phyloP scores from a whole-genome alignment of 2,329 filamentous ascomycete species.

The Didymella pomorum region DNA sequence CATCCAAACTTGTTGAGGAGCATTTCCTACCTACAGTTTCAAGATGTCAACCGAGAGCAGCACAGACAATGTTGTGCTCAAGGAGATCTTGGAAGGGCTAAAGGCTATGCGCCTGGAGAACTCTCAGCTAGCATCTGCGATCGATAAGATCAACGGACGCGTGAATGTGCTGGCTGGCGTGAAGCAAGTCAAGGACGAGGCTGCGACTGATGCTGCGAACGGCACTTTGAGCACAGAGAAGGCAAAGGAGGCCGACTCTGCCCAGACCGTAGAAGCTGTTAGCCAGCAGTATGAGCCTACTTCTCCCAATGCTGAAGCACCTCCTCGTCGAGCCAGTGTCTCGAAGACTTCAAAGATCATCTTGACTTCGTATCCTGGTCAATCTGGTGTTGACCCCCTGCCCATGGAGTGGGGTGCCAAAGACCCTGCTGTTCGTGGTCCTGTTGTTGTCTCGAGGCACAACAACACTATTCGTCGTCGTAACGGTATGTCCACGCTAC shows the following conservation, averaged over 20 bases:
- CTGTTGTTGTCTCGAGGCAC: conserved; percentile 84
- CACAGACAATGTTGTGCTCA: conserved; percentile 54
- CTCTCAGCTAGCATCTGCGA: conserved; percentile 61
- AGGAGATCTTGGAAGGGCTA: conserved; percentile 64
- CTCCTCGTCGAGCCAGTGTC: conserved; percentile 52
- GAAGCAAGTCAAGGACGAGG: conserved; percentile 64
- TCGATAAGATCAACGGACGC: conserved; percentile 68
- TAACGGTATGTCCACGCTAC: conserved; percentile 67
- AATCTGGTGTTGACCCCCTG: conserved; percentile 92
- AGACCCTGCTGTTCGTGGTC: conserved; percentile 78
- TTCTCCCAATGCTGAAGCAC: conserved; percentile 41
- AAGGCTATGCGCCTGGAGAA: conserved; percentile 66
- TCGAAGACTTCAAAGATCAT: conserved; percentile 68
- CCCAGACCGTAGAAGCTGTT: conserved; percentile 49
- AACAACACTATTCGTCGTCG: conserved; percentile 78
- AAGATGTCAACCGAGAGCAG: conserved; percentile 44
- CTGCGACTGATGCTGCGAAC: conserved; percentile 41
- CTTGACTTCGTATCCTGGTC: conserved; percentile 87
- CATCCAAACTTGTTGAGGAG: conserved; percentile 12
- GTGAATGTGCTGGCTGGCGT: conserved; percentile 68
- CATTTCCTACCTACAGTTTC: conserved; percentile 8
- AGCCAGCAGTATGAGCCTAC: conserved; percentile 52
- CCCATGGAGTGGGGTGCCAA: conserved; percentile 85
- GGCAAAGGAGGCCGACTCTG: conserved; percentile 45
- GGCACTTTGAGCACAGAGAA: conserved; percentile 34